Percentiles rank a stretch among this genome's conserved stretches.
Evolutionary conservation across 2,329 filamentous ascomycete species (phyloP).

Genomic region (Coccinonectria pachysandricola): DNA sequence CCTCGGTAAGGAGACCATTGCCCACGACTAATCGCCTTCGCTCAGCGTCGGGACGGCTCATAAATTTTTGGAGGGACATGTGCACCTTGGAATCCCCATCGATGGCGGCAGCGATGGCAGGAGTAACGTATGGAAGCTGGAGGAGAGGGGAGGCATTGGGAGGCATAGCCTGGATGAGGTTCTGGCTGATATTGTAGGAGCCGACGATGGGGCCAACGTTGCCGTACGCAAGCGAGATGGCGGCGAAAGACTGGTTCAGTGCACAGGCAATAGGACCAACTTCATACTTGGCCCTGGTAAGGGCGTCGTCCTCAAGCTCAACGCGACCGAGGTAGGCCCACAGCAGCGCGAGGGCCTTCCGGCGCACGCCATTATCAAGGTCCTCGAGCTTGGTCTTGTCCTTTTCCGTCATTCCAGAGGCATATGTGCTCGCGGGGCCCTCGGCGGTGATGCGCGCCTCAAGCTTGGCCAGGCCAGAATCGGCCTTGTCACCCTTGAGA

Average conservation of each 20-base stretch:
- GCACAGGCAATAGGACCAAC: constrained; percentile 77
- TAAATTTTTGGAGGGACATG: constrained; percentile 74
- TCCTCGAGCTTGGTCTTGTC: constrained; percentile 70
- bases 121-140: constrained; percentile 80
- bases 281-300: constrained; percentile 82
- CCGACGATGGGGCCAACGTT: constrained; percentile 73
- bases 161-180: constrained; percentile 79
- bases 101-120: constrained; percentile 52
- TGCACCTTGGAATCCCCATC: constrained; percentile 69
- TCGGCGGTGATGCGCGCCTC: constrained; percentile 69
- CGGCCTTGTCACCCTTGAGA: constrained; percentile 67
- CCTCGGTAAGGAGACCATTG: constrained; percentile 58
- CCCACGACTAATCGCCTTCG: constrained; percentile 63
- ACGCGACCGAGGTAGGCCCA: constrained; percentile 93
- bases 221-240: constrained; percentile 80
- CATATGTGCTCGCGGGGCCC: constrained; percentile 40
- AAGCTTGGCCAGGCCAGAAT: constrained; percentile 70
- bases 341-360: constrained; percentile 80
- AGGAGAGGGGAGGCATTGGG: constrained; percentile 79
- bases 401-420: constrained; percentile 54
- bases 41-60: constrained; percentile 68
- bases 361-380: constrained; percentile 66
- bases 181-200: constrained; percentile 73
- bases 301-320: constrained; percentile 65
- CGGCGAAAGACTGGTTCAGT: constrained; percentile 76